A percentile compares a stretch with the other conserved stretches of the same genome.
These are phyloP conservation scores for Aspergillus clavatus DNA, from an alignment of 2,329 filamentous ascomycete genomes.

Conservation along the genomic window DNA sequence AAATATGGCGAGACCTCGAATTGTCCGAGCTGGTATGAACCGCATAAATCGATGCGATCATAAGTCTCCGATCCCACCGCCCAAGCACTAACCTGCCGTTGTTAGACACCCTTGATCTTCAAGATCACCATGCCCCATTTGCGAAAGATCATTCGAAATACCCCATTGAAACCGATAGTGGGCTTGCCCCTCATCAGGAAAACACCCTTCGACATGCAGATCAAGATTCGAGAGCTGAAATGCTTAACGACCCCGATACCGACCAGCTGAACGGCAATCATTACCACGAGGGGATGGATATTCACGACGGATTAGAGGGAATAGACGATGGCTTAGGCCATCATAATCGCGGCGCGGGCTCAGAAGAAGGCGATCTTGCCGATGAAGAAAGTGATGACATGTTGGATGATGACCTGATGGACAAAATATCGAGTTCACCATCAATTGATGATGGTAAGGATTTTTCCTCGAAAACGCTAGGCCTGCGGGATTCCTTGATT, in stretches of 20 bases:
- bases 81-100: constrained; percentile 8
- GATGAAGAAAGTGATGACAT: constrained; percentile 65
- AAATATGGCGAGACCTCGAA: constrained; percentile 41
- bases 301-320: constrained; percentile 29
- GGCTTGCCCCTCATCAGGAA: constrained; percentile 75
- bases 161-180: constrained; percentile 46
- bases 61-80: background rate
- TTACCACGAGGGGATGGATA: constrained; percentile 28
- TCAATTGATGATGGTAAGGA: constrained; percentile 90
- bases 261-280: constrained; percentile 44
- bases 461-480: background rate
- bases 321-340: constrained; percentile 19
- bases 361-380: constrained; percentile 50
- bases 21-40: constrained; percentile 43
- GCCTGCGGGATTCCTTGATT: background rate
- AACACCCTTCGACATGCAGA: constrained; percentile 75
- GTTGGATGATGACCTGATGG: constrained; percentile 90
- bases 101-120: constrained; percentile 89
- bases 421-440: constrained; percentile 96
- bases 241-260: constrained; percentile 58
- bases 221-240: constrained; percentile 70
- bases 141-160: constrained; percentile 72
- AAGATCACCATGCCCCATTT: constrained; percentile 75
- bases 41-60: background rate
- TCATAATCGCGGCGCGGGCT: constrained; percentile 21